Percentiles rank a stretch among this genome's conserved stretches.
These are phyloP conservation scores for Penicillium fuscoglaucum DNA, from an alignment of 2,329 filamentous ascomycete species.

Conservation along the genomic window DNA sequence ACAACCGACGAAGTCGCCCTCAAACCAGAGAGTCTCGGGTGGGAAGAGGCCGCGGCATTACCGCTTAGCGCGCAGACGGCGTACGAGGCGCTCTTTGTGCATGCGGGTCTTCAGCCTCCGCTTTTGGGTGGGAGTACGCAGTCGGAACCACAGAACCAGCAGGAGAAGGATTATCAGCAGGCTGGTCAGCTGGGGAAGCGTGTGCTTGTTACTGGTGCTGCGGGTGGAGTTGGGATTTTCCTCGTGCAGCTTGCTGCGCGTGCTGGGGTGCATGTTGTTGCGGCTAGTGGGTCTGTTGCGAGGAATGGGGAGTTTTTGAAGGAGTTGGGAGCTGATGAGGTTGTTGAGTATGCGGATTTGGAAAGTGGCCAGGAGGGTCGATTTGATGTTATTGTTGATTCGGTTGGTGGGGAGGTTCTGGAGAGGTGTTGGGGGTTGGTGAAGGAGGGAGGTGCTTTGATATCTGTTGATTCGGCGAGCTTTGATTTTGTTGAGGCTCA, in stretches of 20 bases:
- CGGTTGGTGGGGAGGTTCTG: conserved; percentile 28
- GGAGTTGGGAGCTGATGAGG: conserved; percentile 40
- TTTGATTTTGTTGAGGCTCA: conserved; percentile 32
- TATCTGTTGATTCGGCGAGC: conserved; percentile 33
- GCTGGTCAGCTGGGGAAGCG: neutral
- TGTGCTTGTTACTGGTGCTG: conserved; percentile 41
- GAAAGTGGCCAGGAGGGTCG: neutral
- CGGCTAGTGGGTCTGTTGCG: conserved; percentile 35
- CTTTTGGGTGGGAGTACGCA: neutral
- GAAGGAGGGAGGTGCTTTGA: conserved; percentile 18
- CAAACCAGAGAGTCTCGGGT: conserved; percentile 25
- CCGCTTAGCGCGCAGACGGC: conserved; percentile 35
- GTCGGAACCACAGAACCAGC: neutral
- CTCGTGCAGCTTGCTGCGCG: conserved; percentile 41
- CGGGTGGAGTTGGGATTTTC: conserved; percentile 42
- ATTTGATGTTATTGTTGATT: conserved; percentile 32
- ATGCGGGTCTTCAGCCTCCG: conserved; percentile 21
- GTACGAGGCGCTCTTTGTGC: conserved; percentile 35
- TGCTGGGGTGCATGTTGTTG: conserved; percentile 36
- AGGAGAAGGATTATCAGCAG: neutral
- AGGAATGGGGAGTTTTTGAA: conserved; percentile 38
- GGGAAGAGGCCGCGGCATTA: conserved; percentile 28
- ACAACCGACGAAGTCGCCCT: conserved; percentile 23
- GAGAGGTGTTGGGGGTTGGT: conserved; percentile 25
- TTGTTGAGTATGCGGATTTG: conserved; percentile 39